Conservation (phyloP, 73 alveolate species). For the Blepharisma japonicum region DNA sequence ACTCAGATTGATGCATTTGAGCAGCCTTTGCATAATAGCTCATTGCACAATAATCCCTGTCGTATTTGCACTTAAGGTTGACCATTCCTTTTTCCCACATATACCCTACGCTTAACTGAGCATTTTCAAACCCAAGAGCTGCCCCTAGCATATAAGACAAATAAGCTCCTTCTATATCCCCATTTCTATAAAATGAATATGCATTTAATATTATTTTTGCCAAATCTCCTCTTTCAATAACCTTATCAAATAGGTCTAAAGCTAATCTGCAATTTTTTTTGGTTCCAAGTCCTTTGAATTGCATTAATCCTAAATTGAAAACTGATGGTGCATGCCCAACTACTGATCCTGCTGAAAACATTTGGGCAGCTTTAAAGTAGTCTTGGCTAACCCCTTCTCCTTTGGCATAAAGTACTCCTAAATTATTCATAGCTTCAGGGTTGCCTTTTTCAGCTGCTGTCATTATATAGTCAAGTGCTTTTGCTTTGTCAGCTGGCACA, state of each 20-base stretch:
- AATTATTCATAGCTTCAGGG: no score
- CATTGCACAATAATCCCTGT: background rate
- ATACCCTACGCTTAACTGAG: background rate
- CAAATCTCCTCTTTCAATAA: no score
- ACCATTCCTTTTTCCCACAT: conserved; percentile 4
- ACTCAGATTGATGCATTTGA: background rate
- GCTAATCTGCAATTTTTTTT: background rate
- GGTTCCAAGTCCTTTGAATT: conserved; percentile 12
- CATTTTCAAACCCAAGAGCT: background rate
- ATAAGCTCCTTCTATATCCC: conserved; percentile 17
- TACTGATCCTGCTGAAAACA: no score
- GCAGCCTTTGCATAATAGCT: background rate
- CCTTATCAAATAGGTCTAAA: background rate
- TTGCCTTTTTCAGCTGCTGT: no score
- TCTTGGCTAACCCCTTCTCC: no score
- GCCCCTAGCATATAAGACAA: background rate
- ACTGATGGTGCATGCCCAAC: background rate
- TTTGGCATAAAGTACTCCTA: no score
- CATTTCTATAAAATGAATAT: background rate
- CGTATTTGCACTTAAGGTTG: background rate
- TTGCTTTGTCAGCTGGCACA: background rate
- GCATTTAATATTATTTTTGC: background rate
- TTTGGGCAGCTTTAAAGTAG: no score
- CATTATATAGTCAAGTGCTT: background rate
- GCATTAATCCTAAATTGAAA: background rate